Evolutionary conservation across 2,329 filamentous ascomycete species (phyloP).

Genomic region (Phyllosticta citrichinensis): DNA sequence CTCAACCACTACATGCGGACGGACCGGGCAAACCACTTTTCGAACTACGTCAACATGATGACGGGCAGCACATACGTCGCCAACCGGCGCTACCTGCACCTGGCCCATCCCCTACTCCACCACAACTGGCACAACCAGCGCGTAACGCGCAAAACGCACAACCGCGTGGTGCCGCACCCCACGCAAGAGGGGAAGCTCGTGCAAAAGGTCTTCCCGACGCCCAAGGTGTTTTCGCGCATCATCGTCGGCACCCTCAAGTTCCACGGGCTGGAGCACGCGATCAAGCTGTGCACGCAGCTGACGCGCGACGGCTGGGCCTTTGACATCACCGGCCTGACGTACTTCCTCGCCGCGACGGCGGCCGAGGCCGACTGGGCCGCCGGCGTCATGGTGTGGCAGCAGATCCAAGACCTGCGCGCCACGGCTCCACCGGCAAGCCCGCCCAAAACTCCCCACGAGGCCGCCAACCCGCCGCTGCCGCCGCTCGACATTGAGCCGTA

Average conservation of each 20-base stretch:
- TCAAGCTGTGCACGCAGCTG: slow-evolving; percentile 34
- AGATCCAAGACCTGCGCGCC: slow-evolving; percentile 25
- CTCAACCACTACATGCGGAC: slow-evolving; percentile 29
- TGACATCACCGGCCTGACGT: slow-evolving; percentile 27
- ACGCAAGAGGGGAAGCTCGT: slow-evolving; percentile 23
- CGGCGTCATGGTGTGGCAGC: slow-evolving; percentile 32
- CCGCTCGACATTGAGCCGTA: slow-evolving; percentile 2
- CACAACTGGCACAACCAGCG: not conserved
- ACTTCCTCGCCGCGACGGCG: slow-evolving; percentile 33
- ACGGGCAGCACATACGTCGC: slow-evolving; percentile 25
- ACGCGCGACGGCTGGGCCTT: slow-evolving; percentile 37
- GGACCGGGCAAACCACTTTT: slow-evolving; percentile 26
- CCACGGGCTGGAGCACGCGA: slow-evolving; percentile 33
- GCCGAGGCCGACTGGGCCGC: slow-evolving; percentile 26
- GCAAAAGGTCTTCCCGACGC: slow-evolving; percentile 36
- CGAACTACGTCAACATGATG: slow-evolving; percentile 31
- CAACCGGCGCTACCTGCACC: slow-evolving; percentile 19
- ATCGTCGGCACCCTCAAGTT: slow-evolving; percentile 35
- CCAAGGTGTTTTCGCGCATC: slow-evolving; percentile 33
- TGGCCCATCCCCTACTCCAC: slow-evolving; percentile 31
- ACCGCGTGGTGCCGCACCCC: slow-evolving; percentile 4
- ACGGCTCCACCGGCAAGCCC: not conserved
- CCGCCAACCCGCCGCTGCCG: not conserved
- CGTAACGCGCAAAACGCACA: not conserved
- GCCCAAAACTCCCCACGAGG: not conserved